phyloP scores from a whole-genome alignment of 306 rosid genomes.

The Aeschynomene evenia region DNA sequence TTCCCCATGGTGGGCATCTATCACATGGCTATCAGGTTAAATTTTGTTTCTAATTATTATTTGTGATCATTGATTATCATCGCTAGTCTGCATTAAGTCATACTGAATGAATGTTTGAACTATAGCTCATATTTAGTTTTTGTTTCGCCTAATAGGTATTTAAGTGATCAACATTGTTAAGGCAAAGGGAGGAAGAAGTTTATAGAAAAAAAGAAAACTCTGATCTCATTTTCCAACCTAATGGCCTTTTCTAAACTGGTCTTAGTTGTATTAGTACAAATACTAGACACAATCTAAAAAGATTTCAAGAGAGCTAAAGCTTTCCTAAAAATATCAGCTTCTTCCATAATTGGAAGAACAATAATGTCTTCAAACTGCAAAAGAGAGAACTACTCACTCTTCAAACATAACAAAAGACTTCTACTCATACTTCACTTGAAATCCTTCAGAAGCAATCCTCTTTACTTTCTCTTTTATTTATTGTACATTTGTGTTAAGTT shows the following conservation, averaged over 20 bases:
- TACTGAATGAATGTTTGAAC: constrained; percentile 6
- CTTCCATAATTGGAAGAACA: constrained; percentile 15
- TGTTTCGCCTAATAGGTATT: not conserved
- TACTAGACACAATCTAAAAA: not conserved
- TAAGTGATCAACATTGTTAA: not conserved
- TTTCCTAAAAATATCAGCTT: not conserved
- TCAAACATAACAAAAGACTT: not conserved
- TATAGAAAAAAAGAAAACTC: not conserved
- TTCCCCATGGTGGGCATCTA: constrained; percentile 95
- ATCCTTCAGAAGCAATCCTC: not conserved
- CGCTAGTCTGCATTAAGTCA: constrained; percentile 21
- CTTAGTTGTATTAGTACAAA: not conserved
- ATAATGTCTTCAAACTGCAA: not conserved
- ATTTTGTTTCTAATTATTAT: constrained; percentile 20
- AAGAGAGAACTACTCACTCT: not conserved
- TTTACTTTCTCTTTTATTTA: not conserved
- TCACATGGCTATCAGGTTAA: constrained; percentile 97
- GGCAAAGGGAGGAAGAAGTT: constrained; percentile 11
- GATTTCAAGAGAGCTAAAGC: not conserved
- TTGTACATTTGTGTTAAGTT: not conserved
- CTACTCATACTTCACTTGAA: not conserved
- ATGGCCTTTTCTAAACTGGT: constrained; percentile 1
- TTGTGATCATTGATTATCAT: constrained; percentile 7
- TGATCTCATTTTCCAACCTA: constrained; percentile 1
- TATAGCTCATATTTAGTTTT: constrained; percentile 13